Conservation (phyloP, 2,329 filamentous ascomycete species). For the Plenodomus biglobosus region DNA sequence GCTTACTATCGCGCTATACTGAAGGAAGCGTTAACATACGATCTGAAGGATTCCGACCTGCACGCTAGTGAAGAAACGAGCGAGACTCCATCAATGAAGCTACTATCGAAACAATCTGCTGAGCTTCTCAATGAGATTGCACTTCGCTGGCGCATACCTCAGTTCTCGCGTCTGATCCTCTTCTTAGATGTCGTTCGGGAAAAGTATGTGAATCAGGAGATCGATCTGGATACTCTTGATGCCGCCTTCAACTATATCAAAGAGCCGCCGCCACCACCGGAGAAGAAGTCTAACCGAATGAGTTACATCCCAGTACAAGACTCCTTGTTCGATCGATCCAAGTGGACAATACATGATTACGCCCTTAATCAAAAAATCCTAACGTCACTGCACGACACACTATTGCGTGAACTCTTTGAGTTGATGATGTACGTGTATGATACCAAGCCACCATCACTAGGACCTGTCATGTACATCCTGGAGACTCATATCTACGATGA, state of each 20-base stretch:
- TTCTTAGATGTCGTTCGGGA: conserved; percentile 83
- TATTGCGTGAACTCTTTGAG: conserved; percentile 85
- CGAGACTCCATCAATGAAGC: conserved; percentile 53
- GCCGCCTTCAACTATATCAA: conserved; percentile 81
- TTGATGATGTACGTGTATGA: conserved; percentile 88
- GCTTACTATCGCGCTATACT: conserved; percentile 81
- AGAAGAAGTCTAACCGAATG: conserved; percentile 61
- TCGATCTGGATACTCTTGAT: conserved; percentile 79
- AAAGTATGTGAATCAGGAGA: conserved; percentile 82
- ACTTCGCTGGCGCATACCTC: conserved; percentile 84
- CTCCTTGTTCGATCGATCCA: conserved; percentile 51
- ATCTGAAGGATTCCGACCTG: conserved; percentile 58
- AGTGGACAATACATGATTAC: conserved; percentile 55
- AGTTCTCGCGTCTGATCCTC: conserved; percentile 75
- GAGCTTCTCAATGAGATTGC: conserved; percentile 85
- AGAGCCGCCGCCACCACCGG: conserved; percentile 63
- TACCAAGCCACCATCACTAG: conserved; percentile 78
- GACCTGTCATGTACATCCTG: conserved; percentile 76
- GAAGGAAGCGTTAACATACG: conserved; percentile 69
- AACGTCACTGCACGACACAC: conserved; percentile 72
- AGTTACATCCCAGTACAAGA: conserved; percentile 41
- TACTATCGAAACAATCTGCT: conserved; percentile 73
- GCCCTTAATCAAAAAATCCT: conserved; percentile 72
- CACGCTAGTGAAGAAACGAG: conserved; percentile 53
- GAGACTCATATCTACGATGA: conserved; percentile 82